Base-by-base conservation (phyloP, 306 rosid genomes). In the Corylus avellana region DNA sequence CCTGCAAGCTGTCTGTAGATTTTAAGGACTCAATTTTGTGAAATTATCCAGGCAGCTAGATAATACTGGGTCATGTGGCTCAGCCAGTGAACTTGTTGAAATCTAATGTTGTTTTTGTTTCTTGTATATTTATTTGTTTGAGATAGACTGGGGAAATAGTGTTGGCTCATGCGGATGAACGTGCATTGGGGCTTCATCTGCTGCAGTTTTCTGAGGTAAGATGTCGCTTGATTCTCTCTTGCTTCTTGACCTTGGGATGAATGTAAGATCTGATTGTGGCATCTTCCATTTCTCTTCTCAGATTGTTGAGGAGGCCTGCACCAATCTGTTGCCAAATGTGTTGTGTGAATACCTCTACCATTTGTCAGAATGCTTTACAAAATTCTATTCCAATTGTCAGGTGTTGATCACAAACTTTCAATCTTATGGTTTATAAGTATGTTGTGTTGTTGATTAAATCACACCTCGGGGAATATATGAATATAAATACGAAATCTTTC, bases 291-390 rank as follows among this genome's bases (percentile, higher is more conserved):
- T 55, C 14, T 55, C 74, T 44, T 84, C 83, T 66, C 85, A 96
- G 98, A 90, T 92, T 67, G 94, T 91, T 83, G 99, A 96, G 89
- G 96, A 96, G 83, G 90, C 98, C 16, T 90, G 96, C 86, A 79
- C 89, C 78, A 91, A 93, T 83, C 89, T 96, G 39, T 85, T 96
- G 81, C 97, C 98, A 0, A 93, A 86, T 73, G 88, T 92, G 72
- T 46, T 93, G 83, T 96, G 99, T 77, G 97, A 96, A 86, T 96
- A 91, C 87, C 92, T 96, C 7, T 91, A 96, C 77, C 89, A 88
- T 77, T 84, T 91, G 80, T 89, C 99, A 29, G 98, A 96, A 84
- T 86, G 86, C 78, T 96, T 88, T 4, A 83, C 98, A 0, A 91
- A 87, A 55, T 91, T 93, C 37, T 96, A 96, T 77, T 83, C 99